Conservation (phyloP, 73 alveolate genomes). For the Paramecium biaurelia region DNA sequence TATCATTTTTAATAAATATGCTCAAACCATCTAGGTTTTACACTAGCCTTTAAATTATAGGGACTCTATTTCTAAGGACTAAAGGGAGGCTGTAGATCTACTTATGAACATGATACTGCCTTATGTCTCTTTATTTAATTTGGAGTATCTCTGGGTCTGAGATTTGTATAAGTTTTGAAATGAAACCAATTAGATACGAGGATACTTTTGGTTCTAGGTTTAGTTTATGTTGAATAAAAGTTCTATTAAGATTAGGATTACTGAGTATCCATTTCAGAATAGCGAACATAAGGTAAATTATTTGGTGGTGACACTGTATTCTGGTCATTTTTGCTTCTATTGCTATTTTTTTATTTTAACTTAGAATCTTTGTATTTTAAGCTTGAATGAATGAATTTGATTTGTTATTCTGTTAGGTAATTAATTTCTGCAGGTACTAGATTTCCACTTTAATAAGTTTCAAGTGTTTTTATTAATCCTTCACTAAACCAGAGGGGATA, state of each 20-base stretch:
- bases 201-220: not conserved
- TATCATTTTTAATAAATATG: constrained; percentile 26
- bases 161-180: not conserved
- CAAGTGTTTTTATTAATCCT: not conserved
- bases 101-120: constrained; percentile 5
- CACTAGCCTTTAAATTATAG: not conserved
- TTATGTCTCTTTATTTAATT: not conserved
- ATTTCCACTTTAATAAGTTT: not conserved
- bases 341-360: not conserved
- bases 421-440: not conserved
- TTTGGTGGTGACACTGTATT: not conserved
- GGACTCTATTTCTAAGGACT: not conserved
- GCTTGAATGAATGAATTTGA: not conserved
- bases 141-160: not conserved
- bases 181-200: not conserved
- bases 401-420: not conserved
- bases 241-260: not conserved
- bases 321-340: not conserved
- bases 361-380: not conserved
- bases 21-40: constrained; percentile 13
- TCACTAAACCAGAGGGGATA: constrained; percentile 14
- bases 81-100: not conserved
- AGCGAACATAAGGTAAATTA: not conserved
- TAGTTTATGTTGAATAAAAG: not conserved
- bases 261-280: not conserved